Evolutionary conservation across 495 filamentous ascomycete genomes (phyloP), one percentile per base, ranked within the genome.

Genomic region (Pyrenula aspistea): DNA sequence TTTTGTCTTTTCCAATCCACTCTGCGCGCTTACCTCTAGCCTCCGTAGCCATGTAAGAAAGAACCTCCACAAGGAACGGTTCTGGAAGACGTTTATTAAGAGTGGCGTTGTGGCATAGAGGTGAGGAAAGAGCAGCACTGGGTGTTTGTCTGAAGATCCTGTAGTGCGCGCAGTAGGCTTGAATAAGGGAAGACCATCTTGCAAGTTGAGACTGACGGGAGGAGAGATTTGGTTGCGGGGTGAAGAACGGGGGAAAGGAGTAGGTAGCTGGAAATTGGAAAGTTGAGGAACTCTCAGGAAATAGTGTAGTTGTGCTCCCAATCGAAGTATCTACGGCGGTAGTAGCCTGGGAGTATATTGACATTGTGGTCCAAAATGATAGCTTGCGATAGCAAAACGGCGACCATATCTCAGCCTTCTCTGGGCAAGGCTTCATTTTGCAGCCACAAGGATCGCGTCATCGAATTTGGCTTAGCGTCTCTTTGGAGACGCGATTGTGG

Each of bases 151-250:
- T 79, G 75, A 80, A 94, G 62, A 87, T 65, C 48, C 77, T 82
- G 70, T 92, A 80, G 67, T 85, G 77, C 0, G 82, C 80, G 68
- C 88, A 91, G 84, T 93, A 98, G 62, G 83, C 62, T 57, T 86
- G 88, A 63, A 98, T 83, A 19, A 95, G 80, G n/a, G 80, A 65
- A 48, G 86, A 83, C 93, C 93, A 98, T 72, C 86, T 88, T 31
- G 77, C 69, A 54, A 90, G 82, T 67, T 97, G 93, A 22, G 82
- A 78, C 68, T 81, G 77, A 63, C 81, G 86, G 11, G 89, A 95
- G 24, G 76, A 73, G 60, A 74, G 75, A 75, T 90, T 91, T 51
- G 85, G 83, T 75, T 97, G 92, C 25, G 74, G 73, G 55, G 74
- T 79, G 72, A 79, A 84, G 72, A 81, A 81, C 22, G 80, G 75